A percentile compares a stretch with the other conserved stretches of the same genome.
Conservation (phyloP, 805 yeast genomes). For the Suhomyces pyralidae region DNA sequence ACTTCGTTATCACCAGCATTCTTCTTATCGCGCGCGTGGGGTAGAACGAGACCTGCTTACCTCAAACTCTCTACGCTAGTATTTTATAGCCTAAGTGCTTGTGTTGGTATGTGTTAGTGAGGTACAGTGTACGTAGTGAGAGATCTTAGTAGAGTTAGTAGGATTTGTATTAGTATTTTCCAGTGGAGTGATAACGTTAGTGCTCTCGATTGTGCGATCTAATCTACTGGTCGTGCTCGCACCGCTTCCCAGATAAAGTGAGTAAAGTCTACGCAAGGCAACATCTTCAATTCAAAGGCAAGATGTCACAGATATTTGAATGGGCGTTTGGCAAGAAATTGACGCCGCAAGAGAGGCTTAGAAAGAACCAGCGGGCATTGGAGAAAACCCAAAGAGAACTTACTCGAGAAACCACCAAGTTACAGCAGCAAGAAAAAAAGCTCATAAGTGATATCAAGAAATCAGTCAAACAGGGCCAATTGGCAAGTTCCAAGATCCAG, state of each 20-base stretch:
- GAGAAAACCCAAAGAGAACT: slow-evolving; percentile 94
- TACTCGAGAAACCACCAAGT: slow-evolving; percentile 79
- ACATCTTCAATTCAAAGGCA: not conserved
- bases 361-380: slow-evolving; percentile 92
- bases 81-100: too few relatives aligned
- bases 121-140: too few relatives aligned
- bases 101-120: too few relatives aligned
- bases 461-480: slow-evolving; percentile 86
- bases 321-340: slow-evolving; percentile 95
- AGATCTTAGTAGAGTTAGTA: too few relatives aligned
- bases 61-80: too few relatives aligned
- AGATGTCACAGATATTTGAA: slow-evolving; percentile 46
- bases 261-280: not conserved
- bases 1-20: too few relatives aligned
- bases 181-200: too few relatives aligned
- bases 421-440: slow-evolving; percentile 91
- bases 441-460: slow-evolving; percentile 82
- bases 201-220: not conserved
- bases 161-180: too few relatives aligned
- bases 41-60: too few relatives aligned
- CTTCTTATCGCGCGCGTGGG: too few relatives aligned
- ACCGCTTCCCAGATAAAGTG: not conserved
- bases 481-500: slow-evolving; percentile 87
- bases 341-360: slow-evolving; percentile 91
- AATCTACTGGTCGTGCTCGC: not conserved